A percentile compares a stretch with the other conserved stretches of the same genome.
phyloP scores from a whole-genome alignment of 495 filamentous ascomycete species.

The Xylaria bambusicola region DNA sequence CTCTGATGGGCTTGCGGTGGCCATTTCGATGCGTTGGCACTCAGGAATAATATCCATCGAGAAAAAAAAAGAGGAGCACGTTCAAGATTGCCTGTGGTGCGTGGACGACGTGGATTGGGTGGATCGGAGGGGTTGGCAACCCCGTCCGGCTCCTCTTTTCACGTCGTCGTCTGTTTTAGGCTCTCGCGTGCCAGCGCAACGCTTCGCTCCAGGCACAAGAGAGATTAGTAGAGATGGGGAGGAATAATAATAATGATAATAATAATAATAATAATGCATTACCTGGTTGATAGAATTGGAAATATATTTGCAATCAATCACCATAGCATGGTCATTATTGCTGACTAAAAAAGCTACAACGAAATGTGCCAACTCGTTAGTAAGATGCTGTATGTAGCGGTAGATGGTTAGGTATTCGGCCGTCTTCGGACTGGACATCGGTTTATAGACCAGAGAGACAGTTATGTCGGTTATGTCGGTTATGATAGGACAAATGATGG shows the following conservation, averaged over 20 bases:
- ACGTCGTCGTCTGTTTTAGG: slow-evolving; percentile 8
- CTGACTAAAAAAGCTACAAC: no score
- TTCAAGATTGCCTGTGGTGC: slow-evolving; percentile 13
- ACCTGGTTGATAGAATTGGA: no score
- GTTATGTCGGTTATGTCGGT: no score
- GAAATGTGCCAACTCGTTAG: no score
- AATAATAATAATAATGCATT: neutral
- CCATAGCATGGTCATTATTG: no score
- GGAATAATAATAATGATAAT: neutral
- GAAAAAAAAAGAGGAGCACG: slow-evolving; percentile 25
- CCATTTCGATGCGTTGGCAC: slow-evolving; percentile 23
- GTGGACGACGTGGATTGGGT: slow-evolving; percentile 35
- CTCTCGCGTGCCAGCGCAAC: slow-evolving; percentile 7
- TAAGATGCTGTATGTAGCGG: no score
- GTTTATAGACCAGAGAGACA: no score
- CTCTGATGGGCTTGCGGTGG: slow-evolving; percentile 18
- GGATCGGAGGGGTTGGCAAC: slow-evolving; percentile 19
- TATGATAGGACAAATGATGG: no score
- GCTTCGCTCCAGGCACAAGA: neutral
- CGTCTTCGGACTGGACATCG: no score
- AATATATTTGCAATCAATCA: no score
- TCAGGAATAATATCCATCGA: neutral
- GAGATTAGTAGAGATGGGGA: neutral
- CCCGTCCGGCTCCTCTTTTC: slow-evolving; percentile 13
- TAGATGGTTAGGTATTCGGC: no score